These are phyloP conservation scores for Claviceps monticola DNA, from an alignment of 2,329 filamentous ascomycete species.

Conservation along the genomic window DNA sequence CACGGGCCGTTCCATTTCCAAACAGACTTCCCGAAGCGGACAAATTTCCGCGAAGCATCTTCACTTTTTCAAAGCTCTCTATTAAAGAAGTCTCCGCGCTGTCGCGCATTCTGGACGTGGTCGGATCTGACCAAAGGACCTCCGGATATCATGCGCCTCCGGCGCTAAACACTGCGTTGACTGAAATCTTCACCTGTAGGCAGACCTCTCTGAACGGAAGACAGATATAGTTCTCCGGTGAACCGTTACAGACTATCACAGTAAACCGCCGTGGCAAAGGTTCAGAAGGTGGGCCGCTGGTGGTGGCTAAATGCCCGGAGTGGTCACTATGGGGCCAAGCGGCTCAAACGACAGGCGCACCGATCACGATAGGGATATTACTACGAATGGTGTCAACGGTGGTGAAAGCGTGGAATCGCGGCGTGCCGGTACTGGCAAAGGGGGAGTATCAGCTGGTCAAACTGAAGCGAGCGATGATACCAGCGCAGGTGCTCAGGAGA, in stretches of 20 bases:
- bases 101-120: neutral
- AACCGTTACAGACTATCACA: neutral
- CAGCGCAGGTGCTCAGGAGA: slow-evolving; percentile 15
- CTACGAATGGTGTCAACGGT: slow-evolving; percentile 31
- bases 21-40: neutral
- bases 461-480: slow-evolving; percentile 4
- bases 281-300: slow-evolving; percentile 3
- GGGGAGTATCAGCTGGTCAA: slow-evolving; percentile 12
- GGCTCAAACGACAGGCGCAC: slow-evolving; percentile 37
- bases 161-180: slow-evolving; percentile 4
- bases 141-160: slow-evolving; percentile 4
- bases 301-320: slow-evolving; percentile 32
- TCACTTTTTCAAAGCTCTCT: neutral
- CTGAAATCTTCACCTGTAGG: neutral
- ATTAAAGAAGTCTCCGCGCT: neutral
- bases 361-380: slow-evolving; percentile 39
- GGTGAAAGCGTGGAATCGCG: slow-evolving; percentile 12
- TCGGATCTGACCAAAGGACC: neutral
- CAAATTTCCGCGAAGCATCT: neutral
- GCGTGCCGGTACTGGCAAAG: slow-evolving; percentile 19
- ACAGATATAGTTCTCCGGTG: neutral
- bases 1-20: neutral
- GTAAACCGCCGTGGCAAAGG: neutral
- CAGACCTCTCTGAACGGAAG: neutral
- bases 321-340: slow-evolving; percentile 42